Evolutionary conservation across 2,329 filamentous ascomycete genomes (phyloP).

Genomic region (Colletotrichum echinochloae): DNA sequence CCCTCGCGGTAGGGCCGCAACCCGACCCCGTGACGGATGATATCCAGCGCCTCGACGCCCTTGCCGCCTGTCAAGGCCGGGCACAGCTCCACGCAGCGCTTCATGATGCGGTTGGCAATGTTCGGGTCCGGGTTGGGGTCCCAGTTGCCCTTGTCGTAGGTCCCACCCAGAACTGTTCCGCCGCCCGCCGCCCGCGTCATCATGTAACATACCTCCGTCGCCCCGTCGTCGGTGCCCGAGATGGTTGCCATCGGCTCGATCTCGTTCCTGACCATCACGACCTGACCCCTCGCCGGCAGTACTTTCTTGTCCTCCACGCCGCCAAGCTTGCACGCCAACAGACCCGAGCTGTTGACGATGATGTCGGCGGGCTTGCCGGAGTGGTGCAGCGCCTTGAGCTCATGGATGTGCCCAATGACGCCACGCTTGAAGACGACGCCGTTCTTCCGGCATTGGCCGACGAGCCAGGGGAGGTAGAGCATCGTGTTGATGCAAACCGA

Average conservation of each 20-base stretch:
- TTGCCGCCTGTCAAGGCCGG: slow-evolving; percentile 73
- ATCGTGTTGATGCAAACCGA: slow-evolving; percentile 82
- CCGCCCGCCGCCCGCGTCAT: slow-evolving; percentile 87
- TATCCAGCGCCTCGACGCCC: slow-evolving; percentile 78
- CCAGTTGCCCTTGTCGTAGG: slow-evolving; percentile 84
- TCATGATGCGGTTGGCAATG: slow-evolving; percentile 86
- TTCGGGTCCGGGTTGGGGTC: slow-evolving; percentile 82
- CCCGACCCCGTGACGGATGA: slow-evolving; percentile 86
- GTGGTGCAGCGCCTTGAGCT: slow-evolving; percentile 70
- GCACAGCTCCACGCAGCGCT: slow-evolving; percentile 73
- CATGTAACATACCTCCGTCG: slow-evolving; percentile 79
- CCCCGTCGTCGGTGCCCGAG: slow-evolving; percentile 79
- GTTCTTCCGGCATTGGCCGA: slow-evolving; percentile 73
- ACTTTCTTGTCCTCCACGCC: slow-evolving; percentile 75
- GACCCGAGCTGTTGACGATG: slow-evolving; percentile 78
- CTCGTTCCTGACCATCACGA: slow-evolving; percentile 85
- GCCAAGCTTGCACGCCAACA: slow-evolving; percentile 72
- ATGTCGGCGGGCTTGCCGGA: slow-evolving; percentile 69
- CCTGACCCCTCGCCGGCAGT: slow-evolving; percentile 76
- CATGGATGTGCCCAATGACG: slow-evolving; percentile 67
- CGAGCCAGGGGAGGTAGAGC: slow-evolving; percentile 77
- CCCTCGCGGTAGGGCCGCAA: slow-evolving; percentile 79
- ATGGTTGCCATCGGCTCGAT: slow-evolving; percentile 75
- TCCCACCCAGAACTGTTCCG: slow-evolving; percentile 88
- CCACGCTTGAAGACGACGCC: slow-evolving; percentile 67